A percentile compares a stretch with the other conserved stretches of the same genome.
Evolutionary conservation across 78 protist species (phyloP).

Genomic region (Diacronema lutheri): DNA sequence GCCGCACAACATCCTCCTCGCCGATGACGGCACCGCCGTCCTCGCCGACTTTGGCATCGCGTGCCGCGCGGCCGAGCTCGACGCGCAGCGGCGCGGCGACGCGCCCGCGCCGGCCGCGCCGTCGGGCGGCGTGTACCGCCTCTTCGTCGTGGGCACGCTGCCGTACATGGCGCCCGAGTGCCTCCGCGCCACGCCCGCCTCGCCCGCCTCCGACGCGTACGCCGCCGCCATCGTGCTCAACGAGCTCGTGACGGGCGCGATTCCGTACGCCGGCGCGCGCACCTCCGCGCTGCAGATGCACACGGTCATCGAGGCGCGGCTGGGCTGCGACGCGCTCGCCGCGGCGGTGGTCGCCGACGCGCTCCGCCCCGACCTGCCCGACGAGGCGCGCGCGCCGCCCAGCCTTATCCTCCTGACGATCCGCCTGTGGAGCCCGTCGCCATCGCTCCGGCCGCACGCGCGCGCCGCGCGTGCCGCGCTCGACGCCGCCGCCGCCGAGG

Average conservation of each 20-base stretch:
- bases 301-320: neutral
- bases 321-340: neutral
- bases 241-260: neutral
- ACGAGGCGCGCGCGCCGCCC: neutral
- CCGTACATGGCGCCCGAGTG: constrained; percentile 1
- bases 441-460: too few species aligned
- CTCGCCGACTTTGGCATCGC: neutral
- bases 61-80: too few species aligned
- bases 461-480: too few species aligned
- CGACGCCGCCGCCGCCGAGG: too few species aligned
- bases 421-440: too few species aligned
- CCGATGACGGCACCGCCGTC: neutral
- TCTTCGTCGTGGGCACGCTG: neutral
- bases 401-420: too few species aligned
- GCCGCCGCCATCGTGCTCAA: neutral
- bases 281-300: neutral
- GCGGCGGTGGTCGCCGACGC: neutral
- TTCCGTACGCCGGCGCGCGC: neutral
- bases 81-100: too few species aligned
- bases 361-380: neutral
- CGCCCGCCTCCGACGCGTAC: neutral
- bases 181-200: neutral
- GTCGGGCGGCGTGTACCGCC: too few species aligned
- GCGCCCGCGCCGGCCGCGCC: too few species aligned
- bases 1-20: neutral